Evolutionary conservation across 2,329 filamentous ascomycete species (phyloP).

Genomic region (Malbranchea zuffiana): DNA sequence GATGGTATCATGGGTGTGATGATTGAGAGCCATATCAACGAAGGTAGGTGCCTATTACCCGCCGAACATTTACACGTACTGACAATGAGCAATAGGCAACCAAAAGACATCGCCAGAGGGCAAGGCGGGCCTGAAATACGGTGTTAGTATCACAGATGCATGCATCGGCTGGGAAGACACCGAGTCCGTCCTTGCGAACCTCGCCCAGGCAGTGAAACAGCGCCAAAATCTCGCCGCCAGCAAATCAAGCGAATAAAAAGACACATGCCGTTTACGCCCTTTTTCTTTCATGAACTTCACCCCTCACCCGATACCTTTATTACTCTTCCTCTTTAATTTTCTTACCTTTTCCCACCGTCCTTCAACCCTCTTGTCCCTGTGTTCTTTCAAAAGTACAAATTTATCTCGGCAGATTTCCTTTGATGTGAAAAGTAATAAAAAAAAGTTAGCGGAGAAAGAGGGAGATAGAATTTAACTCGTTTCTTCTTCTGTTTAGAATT

Average conservation of each 20-base stretch:
- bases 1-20: conserved; percentile 89
- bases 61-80: neutral
- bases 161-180: conserved; percentile 95
- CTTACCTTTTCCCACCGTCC: too few species aligned
- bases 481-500: too few species aligned
- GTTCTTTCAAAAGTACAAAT: too few species aligned
- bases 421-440: too few species aligned
- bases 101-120: conserved; percentile 89
- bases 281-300: neutral
- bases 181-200: conserved; percentile 59
- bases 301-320: too few species aligned
- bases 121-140: conserved; percentile 74
- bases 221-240: conserved; percentile 41
- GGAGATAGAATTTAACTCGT: too few species aligned
- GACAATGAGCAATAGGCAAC: conserved; percentile 41
- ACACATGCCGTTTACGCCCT: neutral
- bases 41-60: conserved; percentile 47
- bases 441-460: too few species aligned
- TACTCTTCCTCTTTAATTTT: too few species aligned
- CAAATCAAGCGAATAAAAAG: conserved; percentile 4
- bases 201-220: conserved; percentile 70
- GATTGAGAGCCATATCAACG: conserved; percentile 96
- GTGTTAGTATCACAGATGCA: conserved; percentile 93
- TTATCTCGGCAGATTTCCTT: too few species aligned
- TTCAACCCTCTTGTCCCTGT: too few species aligned